Evolutionary conservation across 495 filamentous ascomycete genomes (phyloP).

Genomic region (Massariosphaeria phaeospora): DNA sequence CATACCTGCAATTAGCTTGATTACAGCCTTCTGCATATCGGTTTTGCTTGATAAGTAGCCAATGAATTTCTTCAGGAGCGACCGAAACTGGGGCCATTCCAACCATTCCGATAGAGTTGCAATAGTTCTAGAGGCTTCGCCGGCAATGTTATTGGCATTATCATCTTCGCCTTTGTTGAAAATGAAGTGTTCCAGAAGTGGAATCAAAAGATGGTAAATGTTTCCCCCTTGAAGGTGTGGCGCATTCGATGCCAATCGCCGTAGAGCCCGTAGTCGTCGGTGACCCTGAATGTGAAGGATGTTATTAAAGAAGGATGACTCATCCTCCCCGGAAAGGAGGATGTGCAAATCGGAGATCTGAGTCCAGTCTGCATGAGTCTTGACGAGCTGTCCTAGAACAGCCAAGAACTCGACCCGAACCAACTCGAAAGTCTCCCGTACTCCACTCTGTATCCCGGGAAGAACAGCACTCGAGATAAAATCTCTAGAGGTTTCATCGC

Average conservation of each 20-base stretch:
- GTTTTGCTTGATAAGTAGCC: conserved; percentile 74
- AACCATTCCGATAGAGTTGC: conserved; percentile 66
- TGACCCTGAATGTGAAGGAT: conserved; percentile 87
- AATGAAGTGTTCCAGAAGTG: conserved; percentile 88
- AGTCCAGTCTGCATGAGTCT: conserved; percentile 60
- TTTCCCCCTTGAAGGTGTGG: conserved; percentile 63
- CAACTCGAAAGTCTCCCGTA: conserved; percentile 71
- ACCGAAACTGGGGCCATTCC: conserved; percentile 87
- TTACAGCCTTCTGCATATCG: conserved; percentile 77
- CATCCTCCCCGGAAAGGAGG: conserved; percentile 74
- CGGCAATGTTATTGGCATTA: conserved; percentile 75
- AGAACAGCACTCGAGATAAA: conserved; percentile 61
- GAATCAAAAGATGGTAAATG: conserved; percentile 80
- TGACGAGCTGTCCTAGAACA: conserved; percentile 72
- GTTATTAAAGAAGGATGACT: conserved; percentile 90
- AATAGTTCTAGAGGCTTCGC: conserved; percentile 72
- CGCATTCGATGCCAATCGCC: conserved; percentile 64
- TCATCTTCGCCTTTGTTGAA: conserved; percentile 73
- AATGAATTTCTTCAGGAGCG: conserved; percentile 72
- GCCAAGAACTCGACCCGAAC: conserved; percentile 75
- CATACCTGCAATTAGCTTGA: conserved; percentile 73
- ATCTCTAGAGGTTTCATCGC: conserved; percentile 43
- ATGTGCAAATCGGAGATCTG: conserved; percentile 68
- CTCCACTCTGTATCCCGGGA: conserved; percentile 69
- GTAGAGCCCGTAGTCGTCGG: conserved; percentile 76